Evolutionary conservation across 1,139 yeast genomes (phyloP).

Genomic region (Wickerhamomyces sp.): DNA sequence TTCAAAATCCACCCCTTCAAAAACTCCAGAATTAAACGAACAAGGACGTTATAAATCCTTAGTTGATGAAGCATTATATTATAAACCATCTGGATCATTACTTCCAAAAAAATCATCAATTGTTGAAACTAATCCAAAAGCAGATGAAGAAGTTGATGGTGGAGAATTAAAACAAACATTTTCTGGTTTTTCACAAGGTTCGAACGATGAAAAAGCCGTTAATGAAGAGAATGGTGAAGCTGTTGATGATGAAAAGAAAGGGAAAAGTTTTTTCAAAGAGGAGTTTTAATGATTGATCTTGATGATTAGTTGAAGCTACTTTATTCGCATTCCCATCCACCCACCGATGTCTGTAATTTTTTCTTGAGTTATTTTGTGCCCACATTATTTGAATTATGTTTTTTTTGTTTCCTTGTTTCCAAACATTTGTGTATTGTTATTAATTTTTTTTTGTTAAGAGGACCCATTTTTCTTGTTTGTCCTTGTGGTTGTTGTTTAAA

Average conservation of each 20-base stretch:
- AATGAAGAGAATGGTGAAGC: slow-evolving; percentile 5
- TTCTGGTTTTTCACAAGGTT: slow-evolving; percentile 38
- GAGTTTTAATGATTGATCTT: slow-evolving; percentile 1
- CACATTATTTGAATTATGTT: too few species aligned
- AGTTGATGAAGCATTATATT: slow-evolving; percentile 17
- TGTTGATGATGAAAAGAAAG: slow-evolving; percentile 16
- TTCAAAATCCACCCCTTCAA: slow-evolving; percentile 9
- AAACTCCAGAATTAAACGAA: not conserved
- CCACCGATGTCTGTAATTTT: not conserved
- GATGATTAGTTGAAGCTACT: not conserved
- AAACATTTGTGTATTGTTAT: too few species aligned
- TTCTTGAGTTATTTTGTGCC: not conserved
- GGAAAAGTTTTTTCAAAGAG: slow-evolving; percentile 24
- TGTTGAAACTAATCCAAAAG: slow-evolving; percentile 11
- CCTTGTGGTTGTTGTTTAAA: too few species aligned
- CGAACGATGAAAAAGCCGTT: slow-evolving; percentile 19
- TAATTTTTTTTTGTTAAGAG: too few species aligned
- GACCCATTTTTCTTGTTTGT: too few species aligned
- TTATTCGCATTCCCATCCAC: not conserved
- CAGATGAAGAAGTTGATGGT: slow-evolving; percentile 15
- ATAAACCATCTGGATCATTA: slow-evolving; percentile 7
- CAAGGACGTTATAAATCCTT: slow-evolving; percentile 10
- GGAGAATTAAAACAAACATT: slow-evolving; percentile 29
- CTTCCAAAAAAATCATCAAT: slow-evolving; percentile 9
- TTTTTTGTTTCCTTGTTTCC: too few species aligned